These are phyloP conservation scores for Elsinoe fawcettii DNA, from an alignment of 2,329 filamentous ascomycete species.

Conservation along the genomic window DNA sequence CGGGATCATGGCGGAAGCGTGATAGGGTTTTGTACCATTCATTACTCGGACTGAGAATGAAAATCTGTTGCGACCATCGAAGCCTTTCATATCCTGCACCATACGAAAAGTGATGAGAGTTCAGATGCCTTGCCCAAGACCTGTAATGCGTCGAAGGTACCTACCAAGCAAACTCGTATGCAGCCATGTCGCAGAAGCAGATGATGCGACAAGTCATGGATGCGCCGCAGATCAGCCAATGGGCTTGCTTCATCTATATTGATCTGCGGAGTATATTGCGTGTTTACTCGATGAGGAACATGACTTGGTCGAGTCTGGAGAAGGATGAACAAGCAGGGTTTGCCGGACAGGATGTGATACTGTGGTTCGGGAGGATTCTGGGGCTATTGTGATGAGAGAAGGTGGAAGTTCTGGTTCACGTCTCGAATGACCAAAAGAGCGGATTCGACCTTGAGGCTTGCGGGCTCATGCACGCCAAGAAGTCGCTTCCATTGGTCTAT, in stretches of 20 bases:
- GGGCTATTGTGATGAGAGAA: neutral
- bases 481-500: conserved; percentile 1
- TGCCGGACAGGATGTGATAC: neutral
- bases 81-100: neutral
- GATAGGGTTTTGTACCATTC: too few species aligned
- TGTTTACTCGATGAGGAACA: conserved; percentile 5
- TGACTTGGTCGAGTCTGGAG: neutral
- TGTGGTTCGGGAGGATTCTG: neutral
- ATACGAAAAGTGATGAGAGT: neutral
- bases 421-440: neutral
- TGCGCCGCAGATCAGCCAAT: neutral
- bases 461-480: conserved; percentile 7
- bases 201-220: conserved; percentile 1
- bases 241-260: conserved; percentile 6
- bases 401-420: neutral
- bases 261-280: conserved; percentile 8
- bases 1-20: too few species aligned
- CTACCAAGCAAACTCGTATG: neutral
- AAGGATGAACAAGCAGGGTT: neutral
- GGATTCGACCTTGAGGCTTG: too few species aligned
- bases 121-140: neutral
- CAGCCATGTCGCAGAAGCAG: neutral
- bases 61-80: too few species aligned
- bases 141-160: too few species aligned
- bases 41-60: too few species aligned